Base-by-base conservation (phyloP, 257 asterid species). In the Osmanthus fragrans region DNA sequence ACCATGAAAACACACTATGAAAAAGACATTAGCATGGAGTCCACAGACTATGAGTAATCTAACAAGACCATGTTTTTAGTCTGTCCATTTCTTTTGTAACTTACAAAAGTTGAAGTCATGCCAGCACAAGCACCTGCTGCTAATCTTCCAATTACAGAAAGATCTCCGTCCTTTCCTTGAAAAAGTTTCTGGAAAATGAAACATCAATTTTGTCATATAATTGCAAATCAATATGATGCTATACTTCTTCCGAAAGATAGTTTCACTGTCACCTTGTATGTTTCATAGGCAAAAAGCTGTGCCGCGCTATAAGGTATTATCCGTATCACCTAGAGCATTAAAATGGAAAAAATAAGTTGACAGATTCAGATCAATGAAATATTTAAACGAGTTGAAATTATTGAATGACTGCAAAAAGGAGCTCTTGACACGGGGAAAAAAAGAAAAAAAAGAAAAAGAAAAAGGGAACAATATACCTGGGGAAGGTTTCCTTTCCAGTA, bases 41-140 rank as follows among this genome's bases (percentile, higher is more conserved):
- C 56, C 70, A 47, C 18, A 40, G 15, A 56, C 67, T 47, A 73
- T n/a, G 10, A 58, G 58, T 16, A 21, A 37, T 54, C 32, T 29
- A 49, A 69, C 13, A 64, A 63, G 37, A 66, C 74, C 29, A 70
- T 64, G 58, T 60, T 54, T 33, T 36, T 16, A 72, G 7, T 23
- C 12, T 67, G 32, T 64, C 74, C 60, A 79, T 70, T 60, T 80
- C 34, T 42, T 82, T 37, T 79, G 42, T 75, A 82, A 95, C 99
- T 96, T 92, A 96, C 99, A 32, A 96, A 96, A 83, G 99, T 96
- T 68, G 99, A 96, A 73, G 98, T 96, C 99, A 93, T 92, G 91
- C 99, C 99, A 86, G 99, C 98, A 88, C 99, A 96, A 87, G 98
- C 99, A 82, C 98, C 98, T 81, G 98, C 99, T 63, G 97, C 97